Percentiles rank a stretch among this genome's conserved stretches.
Conservation (phyloP, 2,329 filamentous ascomycete genomes). For the Fusarium compactum region DNA sequence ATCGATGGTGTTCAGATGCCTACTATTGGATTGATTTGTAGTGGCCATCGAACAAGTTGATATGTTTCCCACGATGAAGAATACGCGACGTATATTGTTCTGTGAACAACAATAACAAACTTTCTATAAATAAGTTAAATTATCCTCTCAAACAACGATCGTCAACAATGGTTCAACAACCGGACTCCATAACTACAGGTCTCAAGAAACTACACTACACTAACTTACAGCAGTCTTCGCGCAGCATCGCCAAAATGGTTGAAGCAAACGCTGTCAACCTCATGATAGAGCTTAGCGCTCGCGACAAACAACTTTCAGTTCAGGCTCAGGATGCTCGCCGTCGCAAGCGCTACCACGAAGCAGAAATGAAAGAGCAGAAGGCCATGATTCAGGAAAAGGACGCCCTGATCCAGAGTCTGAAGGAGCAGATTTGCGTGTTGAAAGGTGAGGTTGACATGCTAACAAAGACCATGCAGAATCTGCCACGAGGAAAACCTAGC, state of each 20-base stretch:
- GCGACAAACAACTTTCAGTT: not conserved
- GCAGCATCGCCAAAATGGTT: not conserved
- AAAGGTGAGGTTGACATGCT: not conserved
- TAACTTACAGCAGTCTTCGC: not conserved
- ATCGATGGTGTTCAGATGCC: not conserved
- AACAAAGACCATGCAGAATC: not conserved
- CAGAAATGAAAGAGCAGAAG: not conserved
- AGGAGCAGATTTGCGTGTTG: not conserved
- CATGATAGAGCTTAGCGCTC: not conserved
- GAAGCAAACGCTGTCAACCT: not conserved
- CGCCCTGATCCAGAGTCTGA: not conserved
- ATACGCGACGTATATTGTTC: not conserved
- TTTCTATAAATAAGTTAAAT: not conserved
- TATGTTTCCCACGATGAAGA: not conserved
- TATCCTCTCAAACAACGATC: not conserved
- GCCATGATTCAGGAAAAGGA: not conserved
- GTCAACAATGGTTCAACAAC: not conserved
- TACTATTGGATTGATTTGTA: not conserved
- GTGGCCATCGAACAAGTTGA: not conserved
- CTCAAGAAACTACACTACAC: not conserved
- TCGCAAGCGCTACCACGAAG: not conserved
- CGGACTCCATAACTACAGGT: not conserved
- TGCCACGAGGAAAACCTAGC: not conserved
- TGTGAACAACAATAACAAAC: not conserved
- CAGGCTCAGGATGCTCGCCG: not conserved